Conservation (phyloP, 768 basidiomycete species). For the Boletus speciosus region DNA sequence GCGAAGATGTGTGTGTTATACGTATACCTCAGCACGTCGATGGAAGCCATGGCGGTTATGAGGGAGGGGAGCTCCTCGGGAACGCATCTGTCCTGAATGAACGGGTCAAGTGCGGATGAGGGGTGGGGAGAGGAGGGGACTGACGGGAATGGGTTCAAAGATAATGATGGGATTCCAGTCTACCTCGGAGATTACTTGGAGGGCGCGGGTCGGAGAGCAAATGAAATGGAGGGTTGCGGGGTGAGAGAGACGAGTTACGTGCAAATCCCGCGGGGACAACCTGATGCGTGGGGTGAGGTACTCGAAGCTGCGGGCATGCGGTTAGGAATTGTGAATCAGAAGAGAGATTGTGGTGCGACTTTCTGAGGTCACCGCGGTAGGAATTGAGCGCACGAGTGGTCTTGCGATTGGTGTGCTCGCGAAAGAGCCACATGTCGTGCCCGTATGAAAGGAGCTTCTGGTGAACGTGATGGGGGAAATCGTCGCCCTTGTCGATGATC, state of each 20-base stretch:
- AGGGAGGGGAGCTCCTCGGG: conserved; percentile 77
- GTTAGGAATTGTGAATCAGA: conserved; percentile 6
- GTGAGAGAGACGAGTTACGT: conserved; percentile 45
- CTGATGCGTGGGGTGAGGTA: conserved; percentile 73
- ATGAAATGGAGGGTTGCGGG: conserved; percentile 73
- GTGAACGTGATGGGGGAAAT: conserved; percentile 65
- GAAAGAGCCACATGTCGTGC: conserved; percentile 71
- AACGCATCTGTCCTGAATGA: conserved; percentile 63
- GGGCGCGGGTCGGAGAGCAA: conserved; percentile 75
- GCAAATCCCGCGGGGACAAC: conserved; percentile 68
- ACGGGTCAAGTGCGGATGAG: background rate
- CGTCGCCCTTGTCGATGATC: conserved; percentile 78
- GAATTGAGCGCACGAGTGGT: conserved; percentile 75
- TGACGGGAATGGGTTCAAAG: conserved; percentile 85
- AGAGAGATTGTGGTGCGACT: conserved; percentile 38
- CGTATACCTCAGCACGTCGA: conserved; percentile 66
- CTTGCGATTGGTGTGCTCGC: conserved; percentile 48
- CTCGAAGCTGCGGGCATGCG: conserved; percentile 53
- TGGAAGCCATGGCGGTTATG: conserved; percentile 49
- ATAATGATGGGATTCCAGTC: conserved; percentile 67
- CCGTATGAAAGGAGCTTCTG: conserved; percentile 60
- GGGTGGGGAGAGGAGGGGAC: conserved; percentile 22
- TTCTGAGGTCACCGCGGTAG: conserved; percentile 70
- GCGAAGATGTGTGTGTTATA: background rate
- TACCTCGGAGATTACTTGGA: conserved; percentile 63